Percentiles rank a stretch among this genome's conserved stretches.
These are phyloP conservation scores for Umbilicus rupestris DNA, from an alignment of 164 flowering plant species.

Conservation along the genomic window DNA sequence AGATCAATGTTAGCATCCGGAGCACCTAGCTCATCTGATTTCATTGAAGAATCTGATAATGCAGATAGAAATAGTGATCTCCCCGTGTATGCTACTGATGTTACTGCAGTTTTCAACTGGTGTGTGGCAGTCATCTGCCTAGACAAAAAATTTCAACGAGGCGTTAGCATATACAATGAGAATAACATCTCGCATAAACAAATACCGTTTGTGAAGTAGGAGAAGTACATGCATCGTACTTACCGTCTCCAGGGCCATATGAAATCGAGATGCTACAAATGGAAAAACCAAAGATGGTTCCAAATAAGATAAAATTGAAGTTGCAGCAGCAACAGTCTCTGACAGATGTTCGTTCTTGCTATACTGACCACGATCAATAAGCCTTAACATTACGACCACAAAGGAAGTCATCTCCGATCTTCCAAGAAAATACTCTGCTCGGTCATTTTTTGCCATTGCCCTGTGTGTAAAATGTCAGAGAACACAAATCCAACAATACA, in stretches of 20 bases:
- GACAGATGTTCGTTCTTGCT: slow-evolving; percentile 91
- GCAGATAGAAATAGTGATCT: slow-evolving; percentile 65
- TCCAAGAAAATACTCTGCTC: slow-evolving; percentile 36
- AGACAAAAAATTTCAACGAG: slow-evolving; percentile 20
- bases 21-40: slow-evolving; percentile 25
- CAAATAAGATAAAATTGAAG: slow-evolving; percentile 81
- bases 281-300: slow-evolving; percentile 90
- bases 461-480: slow-evolving; percentile 27
- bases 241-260: slow-evolving; percentile 94
- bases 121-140: slow-evolving; percentile 92
- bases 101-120: slow-evolving; percentile 89
- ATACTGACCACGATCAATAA: slow-evolving; percentile 94
- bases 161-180: slow-evolving; percentile 16
- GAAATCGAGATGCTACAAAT: slow-evolving; percentile 80
- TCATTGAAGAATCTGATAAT: slow-evolving; percentile 31
- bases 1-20: slow-evolving; percentile 42
- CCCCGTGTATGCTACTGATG: slow-evolving; percentile 86
- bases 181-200: background rate
- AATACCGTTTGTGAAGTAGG: background rate
- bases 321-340: slow-evolving; percentile 89
- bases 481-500: background rate
- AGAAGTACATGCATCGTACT: slow-evolving; percentile 23
- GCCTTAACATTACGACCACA: slow-evolving; percentile 63
- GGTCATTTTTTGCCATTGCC: slow-evolving; percentile 21
- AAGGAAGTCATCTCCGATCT: slow-evolving; percentile 56